phyloP scores from a whole-genome alignment of 257 asterid genomes.

The Nyctanthes arbortristis region DNA sequence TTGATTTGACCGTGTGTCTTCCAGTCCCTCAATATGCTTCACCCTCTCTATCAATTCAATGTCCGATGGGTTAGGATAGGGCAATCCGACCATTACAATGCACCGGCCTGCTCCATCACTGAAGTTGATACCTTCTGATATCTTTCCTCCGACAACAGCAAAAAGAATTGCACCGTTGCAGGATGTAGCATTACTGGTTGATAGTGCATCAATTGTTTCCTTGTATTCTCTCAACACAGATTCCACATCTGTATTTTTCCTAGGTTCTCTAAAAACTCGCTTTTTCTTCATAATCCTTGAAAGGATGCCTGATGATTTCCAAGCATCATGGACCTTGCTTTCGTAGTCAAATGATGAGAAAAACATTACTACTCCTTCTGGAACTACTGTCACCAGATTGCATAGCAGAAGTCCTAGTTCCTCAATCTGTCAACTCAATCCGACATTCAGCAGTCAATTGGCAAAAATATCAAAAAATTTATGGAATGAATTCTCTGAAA shows the following conservation, averaged over 20 bases:
- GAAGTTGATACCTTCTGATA: slow-evolving; percentile 96
- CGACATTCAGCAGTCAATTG: slow-evolving; percentile 24
- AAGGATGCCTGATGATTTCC: slow-evolving; percentile 83
- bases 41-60: slow-evolving; percentile 89
- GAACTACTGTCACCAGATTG: slow-evolving; percentile 79
- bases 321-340: slow-evolving; percentile 64
- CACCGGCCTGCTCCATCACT: slow-evolving; percentile 94
- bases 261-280: slow-evolving; percentile 82
- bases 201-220: slow-evolving; percentile 57
- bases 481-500: neutral
- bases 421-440: slow-evolving; percentile 56
- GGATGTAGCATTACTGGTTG: slow-evolving; percentile 30
- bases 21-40: slow-evolving; percentile 84
- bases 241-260: slow-evolving; percentile 80
- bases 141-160: slow-evolving; percentile 97
- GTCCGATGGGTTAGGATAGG: slow-evolving; percentile 93
- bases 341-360: slow-evolving; percentile 94
- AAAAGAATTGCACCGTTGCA: slow-evolving; percentile 81
- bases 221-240: slow-evolving; percentile 69
- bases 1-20: slow-evolving; percentile 26
- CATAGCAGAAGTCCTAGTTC: slow-evolving; percentile 85
- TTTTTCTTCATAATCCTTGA: slow-evolving; percentile 77
- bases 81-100: slow-evolving; percentile 95
- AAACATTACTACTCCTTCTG: slow-evolving; percentile 85
- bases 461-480: slow-evolving; percentile 9